These are phyloP conservation scores for Penicillium riverlandense DNA, from an alignment of 495 filamentous ascomycete genomes.

Conservation along the genomic window DNA sequence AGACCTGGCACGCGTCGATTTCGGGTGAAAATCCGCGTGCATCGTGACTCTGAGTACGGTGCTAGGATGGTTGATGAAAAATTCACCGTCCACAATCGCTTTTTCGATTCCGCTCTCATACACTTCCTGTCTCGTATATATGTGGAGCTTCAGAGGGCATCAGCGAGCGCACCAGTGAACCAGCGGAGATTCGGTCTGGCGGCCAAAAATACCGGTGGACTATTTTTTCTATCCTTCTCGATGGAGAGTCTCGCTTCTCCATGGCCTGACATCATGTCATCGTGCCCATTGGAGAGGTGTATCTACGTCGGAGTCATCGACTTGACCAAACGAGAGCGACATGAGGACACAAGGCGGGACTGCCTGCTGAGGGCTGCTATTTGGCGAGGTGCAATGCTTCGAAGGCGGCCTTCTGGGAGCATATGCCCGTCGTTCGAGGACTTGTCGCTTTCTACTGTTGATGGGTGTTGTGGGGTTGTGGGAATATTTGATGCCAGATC, in stretches of 20 bases:
- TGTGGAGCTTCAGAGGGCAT: constrained; percentile 31
- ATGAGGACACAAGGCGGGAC: constrained; percentile 5
- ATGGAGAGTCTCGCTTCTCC: constrained; percentile 6
- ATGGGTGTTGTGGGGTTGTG: background rate
- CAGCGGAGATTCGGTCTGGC: constrained; percentile 19
- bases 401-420: background rate
- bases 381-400: constrained; percentile 2
- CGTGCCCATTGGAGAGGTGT: constrained; percentile 4
- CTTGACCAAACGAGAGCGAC: constrained; percentile 1
- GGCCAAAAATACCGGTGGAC: background rate
- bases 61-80: constrained; percentile 24
- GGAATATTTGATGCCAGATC: background rate
- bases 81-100: constrained; percentile 11
- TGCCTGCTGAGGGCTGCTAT: constrained; percentile 2
- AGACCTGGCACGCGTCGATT: constrained; percentile 10
- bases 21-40: constrained; percentile 12
- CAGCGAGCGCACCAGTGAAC: constrained; percentile 59
- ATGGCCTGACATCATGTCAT: constrained; percentile 18
- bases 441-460: constrained; percentile 3
- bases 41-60: constrained; percentile 27
- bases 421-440: constrained; percentile 6
- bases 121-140: constrained; percentile 8
- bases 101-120: constrained; percentile 13
- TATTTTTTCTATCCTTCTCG: background rate
- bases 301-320: background rate